Evolutionary conservation across 2,329 filamentous ascomycete species (phyloP).

Genomic region (Alternaria brassicicola): DNA sequence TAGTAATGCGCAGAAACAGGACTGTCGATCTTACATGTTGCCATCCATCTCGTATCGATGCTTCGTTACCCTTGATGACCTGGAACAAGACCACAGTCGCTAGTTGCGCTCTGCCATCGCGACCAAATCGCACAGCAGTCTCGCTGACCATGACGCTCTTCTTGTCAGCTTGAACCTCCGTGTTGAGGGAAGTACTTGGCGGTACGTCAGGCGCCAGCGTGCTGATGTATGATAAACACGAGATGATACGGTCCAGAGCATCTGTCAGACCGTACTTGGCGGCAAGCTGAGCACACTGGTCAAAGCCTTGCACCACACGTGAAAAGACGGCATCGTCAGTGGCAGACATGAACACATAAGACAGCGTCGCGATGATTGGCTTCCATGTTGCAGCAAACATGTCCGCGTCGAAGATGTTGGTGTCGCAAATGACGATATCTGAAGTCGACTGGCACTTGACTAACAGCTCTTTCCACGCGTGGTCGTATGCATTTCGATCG

Average conservation of each 20-base stretch:
- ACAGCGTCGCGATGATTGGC: constrained; percentile 90
- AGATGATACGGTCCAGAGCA: constrained; percentile 90
- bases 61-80: constrained; percentile 84
- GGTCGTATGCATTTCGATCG: constrained; percentile 94
- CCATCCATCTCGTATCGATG: constrained; percentile 77
- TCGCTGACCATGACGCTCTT: constrained; percentile 98
- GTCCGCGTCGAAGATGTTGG: constrained; percentile 94
- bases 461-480: constrained; percentile 94
- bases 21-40: constrained; percentile 65
- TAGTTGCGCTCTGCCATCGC: constrained; percentile 91
- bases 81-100: constrained; percentile 95
- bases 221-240: constrained; percentile 87
- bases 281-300: constrained; percentile 93
- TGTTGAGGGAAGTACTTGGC: constrained; percentile 87
- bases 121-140: constrained; percentile 91
- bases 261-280: constrained; percentile 82
- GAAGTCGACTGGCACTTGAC: constrained; percentile 80
- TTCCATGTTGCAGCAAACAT: constrained; percentile 98
- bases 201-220: constrained; percentile 77
- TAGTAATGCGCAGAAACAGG: constrained; percentile 33
- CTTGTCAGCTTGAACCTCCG: constrained; percentile 89
- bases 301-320: constrained; percentile 90
- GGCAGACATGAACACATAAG: constrained; percentile 98
- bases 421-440: constrained; percentile 78
- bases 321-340: constrained; percentile 96